Percentiles rank a stretch among this genome's conserved stretches.
Evolutionary conservation across 2,329 filamentous ascomycete species (phyloP).

Genomic region (Botrytis aclada): DNA sequence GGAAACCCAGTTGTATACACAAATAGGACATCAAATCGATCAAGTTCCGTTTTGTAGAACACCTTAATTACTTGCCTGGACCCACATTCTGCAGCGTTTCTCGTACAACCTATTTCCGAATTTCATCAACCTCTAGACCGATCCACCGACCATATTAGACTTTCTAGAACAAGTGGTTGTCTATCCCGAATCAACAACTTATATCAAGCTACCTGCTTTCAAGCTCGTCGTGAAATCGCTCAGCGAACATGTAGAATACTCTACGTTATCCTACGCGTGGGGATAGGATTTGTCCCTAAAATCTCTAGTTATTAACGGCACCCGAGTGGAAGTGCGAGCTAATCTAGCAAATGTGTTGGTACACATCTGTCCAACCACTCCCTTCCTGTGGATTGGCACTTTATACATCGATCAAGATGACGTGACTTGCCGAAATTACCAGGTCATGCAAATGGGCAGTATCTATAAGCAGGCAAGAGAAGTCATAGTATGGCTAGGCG

Average conservation of each 20-base stretch:
- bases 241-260: background rate
- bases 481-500: background rate
- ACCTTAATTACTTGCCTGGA: background rate
- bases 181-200: background rate
- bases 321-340: background rate
- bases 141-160: background rate
- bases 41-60: background rate
- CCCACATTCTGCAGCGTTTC: background rate
- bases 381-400: background rate
- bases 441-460: background rate
- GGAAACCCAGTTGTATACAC: background rate
- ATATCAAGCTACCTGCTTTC: rapidly evolving
- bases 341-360: background rate
- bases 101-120: background rate
- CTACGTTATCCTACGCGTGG: background rate
- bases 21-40: background rate
- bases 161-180: background rate
- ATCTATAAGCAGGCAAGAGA: background rate
- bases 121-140: background rate
- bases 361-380: background rate
- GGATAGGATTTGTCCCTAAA: background rate
- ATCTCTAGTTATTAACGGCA: background rate
- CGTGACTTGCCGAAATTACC: background rate
- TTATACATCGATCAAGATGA: background rate
- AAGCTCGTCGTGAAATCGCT: background rate